Base-by-base conservation (phyloP, 768 basidiomycete species). In the Clitopilus passeckerianus region DNA sequence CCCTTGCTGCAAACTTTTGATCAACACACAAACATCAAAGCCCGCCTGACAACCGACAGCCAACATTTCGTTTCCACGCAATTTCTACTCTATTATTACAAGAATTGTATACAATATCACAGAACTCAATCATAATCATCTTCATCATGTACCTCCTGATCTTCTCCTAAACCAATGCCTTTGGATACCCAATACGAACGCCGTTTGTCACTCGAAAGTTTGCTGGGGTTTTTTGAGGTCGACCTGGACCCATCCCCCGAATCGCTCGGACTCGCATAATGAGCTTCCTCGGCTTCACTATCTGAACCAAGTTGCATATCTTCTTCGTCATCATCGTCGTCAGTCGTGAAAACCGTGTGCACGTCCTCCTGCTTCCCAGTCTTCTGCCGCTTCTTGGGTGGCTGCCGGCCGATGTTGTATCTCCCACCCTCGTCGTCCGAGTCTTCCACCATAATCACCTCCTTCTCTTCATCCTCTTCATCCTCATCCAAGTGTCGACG, bases 331-430 rank as follows among this genome's bases (percentile, higher is more conserved):
- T 80, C 80, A 16, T 81, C 80, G n/a, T 78, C 80, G 54, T 82
- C 80, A 1, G 80, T 78, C 57, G 80, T 83, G 68, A 81, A 86
- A 7, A 81, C 76, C 1, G 79, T 75, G 62, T 77, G 75, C 7
- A 58, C 62, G 67, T 78, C 74, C 58, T 73, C 72, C 55, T 64
- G 60, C 43, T 63, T 75, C n/a, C 75, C 81, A 15, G 71, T 78
- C 61, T 70, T 76, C 57, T 75, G 72, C 44, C 80, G 77, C 66
- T 85, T 83, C 66, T 70, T 75, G 12, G 79, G 74, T 9, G 78
- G 79, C 59, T 60, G 60, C 33, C 74, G 74, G 53, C 75, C 75
- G 59, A 86, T 84, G 57, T 72, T 73, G 68, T 87, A 87, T 56
- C 83, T 80, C 44, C 87, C 87, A 3, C 74, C 77, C 59, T 83